Percentiles rank a stretch among this genome's conserved stretches.
Conservation (phyloP, 805 yeast species). For the Candida corydali region DNA sequence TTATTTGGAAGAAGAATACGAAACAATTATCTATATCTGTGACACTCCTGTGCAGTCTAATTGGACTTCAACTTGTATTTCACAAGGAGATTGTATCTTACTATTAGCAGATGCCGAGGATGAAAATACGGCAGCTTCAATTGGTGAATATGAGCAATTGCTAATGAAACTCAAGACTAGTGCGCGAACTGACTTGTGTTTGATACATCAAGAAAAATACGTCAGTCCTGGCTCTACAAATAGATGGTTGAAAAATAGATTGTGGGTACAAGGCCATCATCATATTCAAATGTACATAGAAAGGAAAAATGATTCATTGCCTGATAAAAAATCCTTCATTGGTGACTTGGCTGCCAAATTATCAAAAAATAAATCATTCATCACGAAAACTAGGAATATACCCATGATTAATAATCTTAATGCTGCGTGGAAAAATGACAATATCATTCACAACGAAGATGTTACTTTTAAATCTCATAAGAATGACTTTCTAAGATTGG, state of each 20-base stretch:
- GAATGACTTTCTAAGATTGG: conserved; percentile 84
- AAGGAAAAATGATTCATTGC: conserved; percentile 12
- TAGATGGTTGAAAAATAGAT: conserved; percentile 76
- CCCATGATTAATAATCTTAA: conserved; percentile 16
- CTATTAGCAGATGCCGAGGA: conserved; percentile 80
- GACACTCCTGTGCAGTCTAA: conserved; percentile 78
- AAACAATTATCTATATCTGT: conserved; percentile 84
- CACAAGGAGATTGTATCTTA: conserved; percentile 93
- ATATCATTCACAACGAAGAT: conserved; percentile 5
- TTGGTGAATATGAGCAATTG: conserved; percentile 83
- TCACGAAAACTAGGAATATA: conserved; percentile 20
- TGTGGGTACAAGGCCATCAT: conserved; percentile 92
- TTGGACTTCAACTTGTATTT: conserved; percentile 90
- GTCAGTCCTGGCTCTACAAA: conserved; percentile 85
- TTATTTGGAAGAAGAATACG: conserved; percentile 83
- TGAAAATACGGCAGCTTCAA: conserved; percentile 49
- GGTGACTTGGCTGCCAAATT: conserved; percentile 34
- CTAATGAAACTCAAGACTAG: conserved; percentile 73
- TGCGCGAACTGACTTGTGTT: conserved; percentile 81
- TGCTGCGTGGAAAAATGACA: conserved; percentile 18
- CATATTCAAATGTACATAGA: conserved; percentile 68
- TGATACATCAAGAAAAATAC: conserved; percentile 76
- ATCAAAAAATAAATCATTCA: conserved; percentile 30
- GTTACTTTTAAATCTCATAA: conserved; percentile 51
- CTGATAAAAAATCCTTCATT: conserved; percentile 16